phyloP scores from a whole-genome alignment of 106 monocot species.

The Apostasia ramifera region DNA sequence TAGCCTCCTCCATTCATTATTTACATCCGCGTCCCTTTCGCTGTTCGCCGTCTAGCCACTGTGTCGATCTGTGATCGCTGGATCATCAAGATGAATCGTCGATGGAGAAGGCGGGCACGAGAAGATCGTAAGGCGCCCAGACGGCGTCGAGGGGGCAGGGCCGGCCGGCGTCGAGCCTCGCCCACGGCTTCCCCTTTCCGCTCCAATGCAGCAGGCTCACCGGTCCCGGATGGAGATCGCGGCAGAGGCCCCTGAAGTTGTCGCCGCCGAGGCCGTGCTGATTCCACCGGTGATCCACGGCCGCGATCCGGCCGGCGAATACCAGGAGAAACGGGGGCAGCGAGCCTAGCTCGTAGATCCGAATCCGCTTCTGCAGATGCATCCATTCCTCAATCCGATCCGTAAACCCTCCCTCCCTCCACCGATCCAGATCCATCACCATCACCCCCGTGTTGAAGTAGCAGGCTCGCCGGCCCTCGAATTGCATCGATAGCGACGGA shows the following conservation, averaged over 20 bases:
- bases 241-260: conserved; percentile 53
- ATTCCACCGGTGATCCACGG: conserved; percentile 71
- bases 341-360: conserved; percentile 78
- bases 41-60: too few relatives aligned
- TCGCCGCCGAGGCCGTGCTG: conserved; percentile 79
- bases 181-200: conserved; percentile 95
- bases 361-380: conserved; percentile 59
- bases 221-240: conserved; percentile 76
- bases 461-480: conserved; percentile 40
- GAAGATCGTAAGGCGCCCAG: conserved; percentile 80
- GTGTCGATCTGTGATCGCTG: too few relatives aligned
- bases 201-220: conserved; percentile 94
- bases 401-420: conserved; percentile 48
- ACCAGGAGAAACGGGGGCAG: conserved; percentile 72
- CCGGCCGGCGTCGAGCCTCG: conserved; percentile 54
- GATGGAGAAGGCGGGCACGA: conserved; percentile 21
- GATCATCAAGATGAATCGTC: conserved; percentile 12
- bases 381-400: conserved; percentile 68
- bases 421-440: conserved; percentile 70
- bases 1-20: too few relatives aligned
- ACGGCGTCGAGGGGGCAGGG: conserved; percentile 81
- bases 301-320: conserved; percentile 50
- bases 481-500: conserved; percentile 36
- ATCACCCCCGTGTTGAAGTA: conserved; percentile 87
- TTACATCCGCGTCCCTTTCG: too few relatives aligned